Conservation (phyloP, 2,329 filamentous ascomycete genomes). For the Ophiostoma pallidulum region DNA sequence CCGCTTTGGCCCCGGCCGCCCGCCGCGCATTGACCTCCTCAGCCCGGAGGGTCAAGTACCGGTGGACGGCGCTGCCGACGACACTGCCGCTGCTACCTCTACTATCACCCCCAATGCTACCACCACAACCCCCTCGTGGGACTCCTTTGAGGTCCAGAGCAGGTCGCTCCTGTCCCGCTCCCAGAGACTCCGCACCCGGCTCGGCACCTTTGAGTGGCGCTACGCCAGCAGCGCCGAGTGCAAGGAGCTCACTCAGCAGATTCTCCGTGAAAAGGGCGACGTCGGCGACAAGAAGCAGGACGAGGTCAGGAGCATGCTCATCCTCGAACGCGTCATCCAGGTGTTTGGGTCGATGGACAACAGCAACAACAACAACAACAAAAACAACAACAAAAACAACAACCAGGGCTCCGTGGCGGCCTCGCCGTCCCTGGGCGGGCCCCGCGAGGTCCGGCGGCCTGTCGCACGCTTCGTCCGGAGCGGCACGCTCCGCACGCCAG, state of each 20-base stretch:
- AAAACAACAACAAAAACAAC: no score
- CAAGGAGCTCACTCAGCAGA: constrained; percentile 22
- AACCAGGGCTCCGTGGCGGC: no score
- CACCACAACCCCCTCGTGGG: constrained; percentile 20
- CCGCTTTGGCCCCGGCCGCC: constrained; percentile 44
- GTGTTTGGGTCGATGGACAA: constrained; percentile 2
- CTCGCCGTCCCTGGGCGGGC: constrained; percentile 16
- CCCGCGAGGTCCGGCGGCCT: constrained; percentile 23
- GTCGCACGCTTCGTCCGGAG: constrained; percentile 38
- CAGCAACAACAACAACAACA: neutral
- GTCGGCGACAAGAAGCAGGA: constrained; percentile 19
- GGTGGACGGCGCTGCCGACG: no score
- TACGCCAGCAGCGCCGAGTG: constrained; percentile 41
- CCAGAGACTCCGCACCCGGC: constrained; percentile 35
- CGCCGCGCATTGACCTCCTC: constrained; percentile 36
- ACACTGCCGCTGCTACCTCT: no score
- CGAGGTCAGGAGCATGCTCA: constrained; percentile 32
- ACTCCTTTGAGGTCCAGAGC: constrained; percentile 22
- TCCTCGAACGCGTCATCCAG: constrained; percentile 39
- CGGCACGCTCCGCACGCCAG: constrained; percentile 29
- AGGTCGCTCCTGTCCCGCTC: constrained; percentile 38
- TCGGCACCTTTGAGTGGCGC: constrained; percentile 46
- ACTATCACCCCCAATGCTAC: no score
- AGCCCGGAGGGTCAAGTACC: no score
- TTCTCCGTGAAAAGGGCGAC: neutral